Evolutionary conservation across 1,139 yeast genomes (phyloP).

Genomic region (Geotrichum bryndzae): DNA sequence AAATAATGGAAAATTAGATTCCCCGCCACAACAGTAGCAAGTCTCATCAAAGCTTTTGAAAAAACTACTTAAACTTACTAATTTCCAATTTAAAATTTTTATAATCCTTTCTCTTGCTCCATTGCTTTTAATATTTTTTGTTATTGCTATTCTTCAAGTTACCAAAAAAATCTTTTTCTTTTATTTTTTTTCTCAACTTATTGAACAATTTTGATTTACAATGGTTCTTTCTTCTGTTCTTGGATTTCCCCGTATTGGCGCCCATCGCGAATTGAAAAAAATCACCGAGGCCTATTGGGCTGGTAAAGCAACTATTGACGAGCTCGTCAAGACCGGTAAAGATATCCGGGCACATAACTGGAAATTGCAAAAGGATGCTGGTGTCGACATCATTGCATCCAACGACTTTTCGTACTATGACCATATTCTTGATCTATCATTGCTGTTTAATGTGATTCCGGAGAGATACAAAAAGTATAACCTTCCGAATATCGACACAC

Average conservation of each 20-base stretch:
- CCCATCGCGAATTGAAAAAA: slow-evolving; percentile 98
- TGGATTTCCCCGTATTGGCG: slow-evolving; percentile 98
- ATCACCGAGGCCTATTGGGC: slow-evolving; percentile 98
- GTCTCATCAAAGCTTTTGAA: not conserved
- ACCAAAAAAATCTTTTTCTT: not conserved
- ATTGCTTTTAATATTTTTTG: not conserved
- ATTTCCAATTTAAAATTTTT: not conserved
- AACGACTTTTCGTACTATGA: slow-evolving; percentile 98
- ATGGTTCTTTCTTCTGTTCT: slow-evolving; percentile 96
- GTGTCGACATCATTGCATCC: slow-evolving; percentile 94
- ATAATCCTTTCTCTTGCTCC: not conserved
- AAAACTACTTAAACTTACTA: not conserved
- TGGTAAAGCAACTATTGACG: slow-evolving; percentile 84
- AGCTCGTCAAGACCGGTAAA: slow-evolving; percentile 86
- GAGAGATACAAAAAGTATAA: slow-evolving; percentile 92
- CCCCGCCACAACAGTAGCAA: not conserved
- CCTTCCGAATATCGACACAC: slow-evolving; percentile 82
- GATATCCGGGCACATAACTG: slow-evolving; percentile 94
- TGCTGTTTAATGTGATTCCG: slow-evolving; percentile 92
- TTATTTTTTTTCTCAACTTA: not conserved
- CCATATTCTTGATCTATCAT: slow-evolving; percentile 88
- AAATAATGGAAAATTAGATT: too few relatives aligned
- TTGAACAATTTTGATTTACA: slow-evolving; percentile 15
- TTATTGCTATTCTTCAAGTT: not conserved
- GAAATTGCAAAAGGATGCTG: slow-evolving; percentile 95